Evolutionary conservation across 345 rosid genomes (phyloP).

Genomic region (Gossypium anomalum): DNA sequence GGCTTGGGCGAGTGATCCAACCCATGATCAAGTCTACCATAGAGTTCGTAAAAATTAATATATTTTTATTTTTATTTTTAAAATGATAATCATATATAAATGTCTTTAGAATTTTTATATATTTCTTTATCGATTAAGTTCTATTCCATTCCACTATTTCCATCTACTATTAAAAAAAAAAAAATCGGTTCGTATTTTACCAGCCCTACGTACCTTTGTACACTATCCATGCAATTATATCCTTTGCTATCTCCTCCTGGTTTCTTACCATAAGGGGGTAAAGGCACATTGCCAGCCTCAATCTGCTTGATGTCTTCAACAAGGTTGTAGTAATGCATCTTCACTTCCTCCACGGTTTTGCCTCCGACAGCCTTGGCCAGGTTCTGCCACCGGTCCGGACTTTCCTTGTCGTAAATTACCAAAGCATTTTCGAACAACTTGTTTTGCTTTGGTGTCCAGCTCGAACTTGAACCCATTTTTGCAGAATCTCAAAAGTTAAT

Average conservation of each 20-base stretch:
- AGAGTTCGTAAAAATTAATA: too few species aligned
- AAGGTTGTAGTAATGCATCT: conserved; percentile 40
- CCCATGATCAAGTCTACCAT: too few species aligned
- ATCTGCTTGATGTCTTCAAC: conserved; percentile 44
- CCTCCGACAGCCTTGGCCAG: conserved; percentile 48
- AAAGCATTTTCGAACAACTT: conserved; percentile 54
- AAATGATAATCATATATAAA: too few species aligned
- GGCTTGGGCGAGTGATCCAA: too few species aligned
- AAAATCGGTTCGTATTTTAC: too few species aligned
- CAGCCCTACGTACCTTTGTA: conserved; percentile 23
- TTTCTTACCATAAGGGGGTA: conserved; percentile 40
- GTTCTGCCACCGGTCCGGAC: conserved; percentile 51
- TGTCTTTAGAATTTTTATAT: too few species aligned
- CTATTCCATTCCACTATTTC: neutral
- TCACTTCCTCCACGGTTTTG: conserved; percentile 34
- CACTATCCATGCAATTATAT: conserved; percentile 26
- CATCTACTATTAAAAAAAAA: neutral
- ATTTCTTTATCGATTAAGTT: too few species aligned
- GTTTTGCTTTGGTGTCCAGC: conserved; percentile 50
- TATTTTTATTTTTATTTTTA: too few species aligned
- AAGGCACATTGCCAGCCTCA: conserved; percentile 41
- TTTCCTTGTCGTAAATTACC: conserved; percentile 39
- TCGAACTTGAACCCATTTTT: conserved; percentile 34
- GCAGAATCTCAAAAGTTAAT: neutral
- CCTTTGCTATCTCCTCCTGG: neutral